These are phyloP conservation scores for Penicillium sp. DNA, from an alignment of 2,329 filamentous ascomycete genomes.

Conservation along the genomic window DNA sequence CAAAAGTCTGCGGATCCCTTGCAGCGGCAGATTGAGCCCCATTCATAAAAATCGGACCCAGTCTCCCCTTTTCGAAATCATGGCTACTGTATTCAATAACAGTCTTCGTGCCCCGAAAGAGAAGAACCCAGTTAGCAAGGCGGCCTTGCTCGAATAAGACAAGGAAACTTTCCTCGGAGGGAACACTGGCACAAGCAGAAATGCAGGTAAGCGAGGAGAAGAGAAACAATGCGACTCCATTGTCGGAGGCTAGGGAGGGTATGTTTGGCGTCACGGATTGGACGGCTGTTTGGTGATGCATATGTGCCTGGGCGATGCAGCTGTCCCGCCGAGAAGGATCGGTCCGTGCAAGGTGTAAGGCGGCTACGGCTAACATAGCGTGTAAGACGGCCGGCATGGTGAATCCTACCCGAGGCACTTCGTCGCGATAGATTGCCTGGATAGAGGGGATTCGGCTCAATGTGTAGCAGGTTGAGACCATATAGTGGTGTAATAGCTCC, in stretches of 20 bases:
- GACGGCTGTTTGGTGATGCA: background rate
- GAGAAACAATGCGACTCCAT: background rate
- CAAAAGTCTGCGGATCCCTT: background rate
- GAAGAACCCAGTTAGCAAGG: conserved; percentile 1
- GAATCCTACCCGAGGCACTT: conserved; percentile 51
- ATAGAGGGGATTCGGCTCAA: conserved; percentile 45
- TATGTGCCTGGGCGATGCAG: background rate
- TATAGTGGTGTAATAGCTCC: conserved; percentile 57
- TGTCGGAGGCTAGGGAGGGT: background rate
- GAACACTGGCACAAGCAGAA: background rate
- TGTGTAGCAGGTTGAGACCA: conserved; percentile 51
- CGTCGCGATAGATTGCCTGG: conserved; percentile 50
- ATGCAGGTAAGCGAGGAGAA: conserved; percentile 3
- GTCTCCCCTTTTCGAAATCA: background rate
- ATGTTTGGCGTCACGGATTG: background rate
- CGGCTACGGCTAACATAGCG: conserved; percentile 38
- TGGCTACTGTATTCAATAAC: background rate
- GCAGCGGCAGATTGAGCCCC: background rate
- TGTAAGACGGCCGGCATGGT: conserved; percentile 51
- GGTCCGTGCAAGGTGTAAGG: background rate
- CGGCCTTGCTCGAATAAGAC: conserved; percentile 2
- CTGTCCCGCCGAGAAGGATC: background rate
- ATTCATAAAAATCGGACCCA: background rate
- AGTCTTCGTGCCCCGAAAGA: background rate
- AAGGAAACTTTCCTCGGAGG: background rate